Base-by-base conservation (phyloP, 2,329 filamentous ascomycete genomes). In the Capronia americana region DNA sequence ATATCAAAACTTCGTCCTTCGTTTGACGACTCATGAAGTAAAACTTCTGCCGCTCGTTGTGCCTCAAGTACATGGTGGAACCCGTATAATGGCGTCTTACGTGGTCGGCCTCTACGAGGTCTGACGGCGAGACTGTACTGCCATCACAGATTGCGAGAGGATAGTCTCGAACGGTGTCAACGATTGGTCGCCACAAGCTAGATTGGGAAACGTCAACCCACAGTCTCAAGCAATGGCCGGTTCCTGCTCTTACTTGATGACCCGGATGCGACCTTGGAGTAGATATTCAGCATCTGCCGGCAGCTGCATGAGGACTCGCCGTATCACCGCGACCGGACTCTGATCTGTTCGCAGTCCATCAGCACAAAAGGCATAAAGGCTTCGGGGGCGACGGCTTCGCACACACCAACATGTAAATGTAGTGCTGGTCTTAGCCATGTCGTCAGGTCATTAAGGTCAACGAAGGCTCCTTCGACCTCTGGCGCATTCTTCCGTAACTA, bases 31-130 rank as follows among this genome's bases (percentile, higher is more conserved):
- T 38, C 32, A 57, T 38, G 32, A 38, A 41, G 24, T 38, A 41
- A 5, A 38, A 57, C n/a, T 28, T 24, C 4, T 57, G 32, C 4
- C 32, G 17, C 32, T 20, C 28, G 20, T 17, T 57, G 55, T 38
- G 32, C 20, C 44, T 26, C 55, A 57, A 57, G 55, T 57, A 57
- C 14, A 38, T 38, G 20, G 28, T 57, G 12, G 30, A 38, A 6
- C 55, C 55, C n/a, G 11, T 57, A 32, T 57, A 57, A 14, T 57
- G 55, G 7, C 32, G 28, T 41, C 55, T 20, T n/a, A 57, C 55
- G 24, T 57, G 55, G n/a, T 57, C 55, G 11, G 55, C 55, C 34
- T 57, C 55, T 6, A 57, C 32, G 24, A 57, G 8, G 23, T 57
- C 55, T 12, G 28, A 38, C 8, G 55, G 30, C 17, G n/a, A 20